A percentile compares a stretch with the other conserved stretches of the same genome.
These are phyloP conservation scores for Rubroshorea leprosula DNA, from an alignment of 345 rosid species.

Conservation along the genomic window DNA sequence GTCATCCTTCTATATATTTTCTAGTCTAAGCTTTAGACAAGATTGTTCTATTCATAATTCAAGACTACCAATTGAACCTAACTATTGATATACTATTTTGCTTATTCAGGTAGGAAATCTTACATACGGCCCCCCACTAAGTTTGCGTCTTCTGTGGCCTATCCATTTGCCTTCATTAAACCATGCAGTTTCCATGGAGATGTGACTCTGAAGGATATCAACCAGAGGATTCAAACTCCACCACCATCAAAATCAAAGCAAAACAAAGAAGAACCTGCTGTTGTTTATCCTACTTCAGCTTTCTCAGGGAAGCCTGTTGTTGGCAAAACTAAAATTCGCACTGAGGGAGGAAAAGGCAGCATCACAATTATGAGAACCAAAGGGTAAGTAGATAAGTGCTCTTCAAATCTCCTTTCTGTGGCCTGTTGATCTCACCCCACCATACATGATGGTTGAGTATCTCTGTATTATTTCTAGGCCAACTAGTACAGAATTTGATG, in stretches of 20 bases:
- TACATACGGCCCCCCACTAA: slow-evolving; percentile 52
- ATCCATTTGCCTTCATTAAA: slow-evolving; percentile 91
- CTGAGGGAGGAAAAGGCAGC: slow-evolving; percentile 98
- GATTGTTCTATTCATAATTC: not conserved
- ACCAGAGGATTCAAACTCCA: slow-evolving; percentile 72
- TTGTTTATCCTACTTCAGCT: slow-evolving; percentile 77
- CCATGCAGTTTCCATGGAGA: slow-evolving; percentile 87
- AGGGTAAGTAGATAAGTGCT: slow-evolving; percentile 40
- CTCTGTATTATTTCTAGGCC: slow-evolving; percentile 22
- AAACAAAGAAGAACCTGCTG: slow-evolving; percentile 39
- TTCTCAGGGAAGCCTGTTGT: slow-evolving; percentile 99
- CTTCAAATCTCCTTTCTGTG: slow-evolving; percentile 16
- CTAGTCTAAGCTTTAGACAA: not conserved
- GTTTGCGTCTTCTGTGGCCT: slow-evolving; percentile 69
- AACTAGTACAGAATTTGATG: slow-evolving; percentile 16
- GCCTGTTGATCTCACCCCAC: slow-evolving; percentile 11
- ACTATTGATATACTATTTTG: not conserved
- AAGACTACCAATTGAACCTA: not conserved
- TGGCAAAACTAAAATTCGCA: slow-evolving; percentile 91
- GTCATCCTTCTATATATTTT: not conserved
- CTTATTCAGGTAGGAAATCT: slow-evolving; percentile 62
- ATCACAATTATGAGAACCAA: slow-evolving; percentile 94
- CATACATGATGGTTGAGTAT: slow-evolving; percentile 16
- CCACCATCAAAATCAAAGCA: slow-evolving; percentile 51
- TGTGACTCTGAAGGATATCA: slow-evolving; percentile 92